Evolutionary conservation across 768 basidiomycete genomes (phyloP), one percentile per base, ranked within the genome.

Genomic region (Termitomyces sp.): DNA sequence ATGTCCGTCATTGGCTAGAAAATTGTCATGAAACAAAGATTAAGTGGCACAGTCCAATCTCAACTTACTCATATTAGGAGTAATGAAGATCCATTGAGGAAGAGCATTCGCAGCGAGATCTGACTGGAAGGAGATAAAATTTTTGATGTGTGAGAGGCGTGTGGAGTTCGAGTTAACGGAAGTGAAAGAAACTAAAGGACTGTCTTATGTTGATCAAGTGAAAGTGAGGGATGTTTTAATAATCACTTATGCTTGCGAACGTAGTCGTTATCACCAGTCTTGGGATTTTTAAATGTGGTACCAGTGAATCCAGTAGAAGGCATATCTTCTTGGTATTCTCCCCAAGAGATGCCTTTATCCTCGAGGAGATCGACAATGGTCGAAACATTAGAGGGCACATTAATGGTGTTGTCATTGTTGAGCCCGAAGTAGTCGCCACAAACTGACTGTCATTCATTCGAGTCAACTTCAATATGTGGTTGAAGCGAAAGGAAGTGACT

Each of bases 331-430:
- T 84, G 78, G 61, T 87, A 88, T 11, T 79, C 72, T 0, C 77
- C 79, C 85, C 86, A 88, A 7, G 79, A 79, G 41, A 88, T 74
- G 45, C 70, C 73, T 61, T 81, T 79, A n/a, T 73, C 70, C 36
- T 87, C 86, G 41, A 87, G 70, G 18, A 87, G 72, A 60, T 88
- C 86, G 22, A 83, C 78, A 49, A 86, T 61, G 14, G 79, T 83
- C 3, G 84, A 82, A 14, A 84, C 70, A 62, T 84, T 85, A 35
- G 60, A 65, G 0, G 78, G 76, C 32, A 83, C 53, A n/a, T 63
- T 57, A 53, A 68, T 65, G 40, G 69, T 66, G 57, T 63, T 65
- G 54, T 87, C 83, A 57, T 68, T 72, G 1, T 67, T 69, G 18
- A 62, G 65, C 79, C 72, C 35, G 77, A 85, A 49, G 71, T 62